Evolutionary conservation across 1,284 basidiomycete species (phyloP).

Genomic region (Leccinum subrobustum): DNA sequence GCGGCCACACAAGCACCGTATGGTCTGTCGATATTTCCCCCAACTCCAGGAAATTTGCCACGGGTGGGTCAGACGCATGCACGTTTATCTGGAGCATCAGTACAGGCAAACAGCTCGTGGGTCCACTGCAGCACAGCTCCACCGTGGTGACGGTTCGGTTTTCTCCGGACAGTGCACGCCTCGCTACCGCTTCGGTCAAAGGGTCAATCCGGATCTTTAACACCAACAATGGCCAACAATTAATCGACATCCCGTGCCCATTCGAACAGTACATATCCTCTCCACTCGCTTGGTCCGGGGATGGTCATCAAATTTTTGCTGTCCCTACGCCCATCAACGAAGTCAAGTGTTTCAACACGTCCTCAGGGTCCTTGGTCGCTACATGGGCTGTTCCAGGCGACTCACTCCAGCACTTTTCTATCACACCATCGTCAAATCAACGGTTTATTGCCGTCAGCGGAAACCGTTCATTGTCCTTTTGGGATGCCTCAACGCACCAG

Average conservation of each 20-base stretch:
- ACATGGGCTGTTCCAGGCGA: neutral
- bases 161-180: neutral
- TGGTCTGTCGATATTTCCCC: too few relatives aligned
- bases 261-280: accelerated
- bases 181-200: slow-evolving; percentile 3
- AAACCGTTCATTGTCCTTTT: neutral
- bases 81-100: too few relatives aligned
- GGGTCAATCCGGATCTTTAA: neutral
- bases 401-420: neutral
- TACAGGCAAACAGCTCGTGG: too few relatives aligned
- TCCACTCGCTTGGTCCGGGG: neutral
- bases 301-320: neutral
- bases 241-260: neutral
- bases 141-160: neutral
- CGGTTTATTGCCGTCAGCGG: neutral
- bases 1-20: too few relatives aligned
- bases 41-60: too few relatives aligned
- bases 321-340: too few relatives aligned
- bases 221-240: neutral
- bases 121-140: too few relatives aligned
- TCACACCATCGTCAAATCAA: neutral
- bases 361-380: neutral
- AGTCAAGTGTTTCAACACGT: neutral
- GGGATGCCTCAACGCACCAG: neutral
- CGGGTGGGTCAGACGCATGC: too few relatives aligned